Evolutionary conservation across 2,329 filamentous ascomycete species (phyloP).

Genomic region (Xenosphaeropsis pyriputrescens): DNA sequence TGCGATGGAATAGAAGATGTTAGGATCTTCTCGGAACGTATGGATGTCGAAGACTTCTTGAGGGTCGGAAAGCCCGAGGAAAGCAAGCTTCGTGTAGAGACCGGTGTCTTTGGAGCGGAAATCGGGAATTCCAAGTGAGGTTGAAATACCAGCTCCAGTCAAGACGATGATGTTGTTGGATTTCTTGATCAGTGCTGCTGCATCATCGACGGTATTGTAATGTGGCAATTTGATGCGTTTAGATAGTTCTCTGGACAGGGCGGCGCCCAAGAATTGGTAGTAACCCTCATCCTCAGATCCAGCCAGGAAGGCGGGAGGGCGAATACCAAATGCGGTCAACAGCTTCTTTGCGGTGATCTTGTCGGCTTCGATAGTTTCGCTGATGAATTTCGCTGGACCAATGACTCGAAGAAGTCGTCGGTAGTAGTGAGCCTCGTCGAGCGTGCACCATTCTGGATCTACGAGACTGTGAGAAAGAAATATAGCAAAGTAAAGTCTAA

Average conservation of each 20-base stretch:
- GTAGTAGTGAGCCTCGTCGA: conserved; percentile 53
- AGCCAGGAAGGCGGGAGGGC: conserved; percentile 59
- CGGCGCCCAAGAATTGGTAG: conserved; percentile 59
- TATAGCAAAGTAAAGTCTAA: conserved; percentile 1
- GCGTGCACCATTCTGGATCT: conserved; percentile 32
- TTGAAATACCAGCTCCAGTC: conserved; percentile 92
- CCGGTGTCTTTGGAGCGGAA: conserved; percentile 90
- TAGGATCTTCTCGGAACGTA: conserved; percentile 74
- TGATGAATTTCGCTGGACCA: conserved; percentile 66
- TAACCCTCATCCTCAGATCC: conserved; percentile 60
- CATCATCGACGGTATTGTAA: conserved; percentile 82
- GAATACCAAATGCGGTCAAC: conserved; percentile 72
- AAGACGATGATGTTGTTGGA: conserved; percentile 81
- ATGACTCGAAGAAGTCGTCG: conserved; percentile 58
- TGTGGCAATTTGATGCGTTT: conserved; percentile 66
- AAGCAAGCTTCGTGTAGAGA: conserved; percentile 72
- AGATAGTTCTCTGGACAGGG: conserved; percentile 65
- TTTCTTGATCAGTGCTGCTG: conserved; percentile 58
- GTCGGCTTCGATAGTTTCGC: conserved; percentile 53
- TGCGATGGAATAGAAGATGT: conserved; percentile 81
- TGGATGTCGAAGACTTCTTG: conserved; percentile 92
- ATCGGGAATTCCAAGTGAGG: conserved; percentile 90
- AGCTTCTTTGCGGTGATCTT: conserved; percentile 68
- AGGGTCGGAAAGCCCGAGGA: conserved; percentile 63
- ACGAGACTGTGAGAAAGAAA: conserved; percentile 8